A percentile compares a stretch with the other conserved stretches of the same genome.
phyloP scores from a whole-genome alignment of 129 eudicot species.

The Helianthus tuberosus region DNA sequence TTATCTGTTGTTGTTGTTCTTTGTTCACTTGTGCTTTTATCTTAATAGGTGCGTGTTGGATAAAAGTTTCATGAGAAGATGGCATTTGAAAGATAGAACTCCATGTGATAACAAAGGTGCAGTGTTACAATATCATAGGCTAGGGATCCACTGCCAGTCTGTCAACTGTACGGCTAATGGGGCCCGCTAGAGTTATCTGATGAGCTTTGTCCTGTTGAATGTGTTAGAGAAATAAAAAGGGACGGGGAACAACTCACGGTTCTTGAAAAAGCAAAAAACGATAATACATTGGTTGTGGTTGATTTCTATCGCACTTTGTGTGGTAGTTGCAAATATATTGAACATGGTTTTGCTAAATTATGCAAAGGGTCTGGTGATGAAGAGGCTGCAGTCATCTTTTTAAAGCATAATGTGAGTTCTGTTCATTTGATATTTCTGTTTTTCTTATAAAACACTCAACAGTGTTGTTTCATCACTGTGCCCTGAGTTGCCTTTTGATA shows the following conservation, averaged over 20 bases:
- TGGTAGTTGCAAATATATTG: slow-evolving; percentile 96
- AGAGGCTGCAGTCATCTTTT: slow-evolving; percentile 73
- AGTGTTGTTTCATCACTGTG: background rate
- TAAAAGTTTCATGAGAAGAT: too few species aligned
- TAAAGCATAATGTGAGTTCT: slow-evolving; percentile 78
- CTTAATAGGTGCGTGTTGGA: too few species aligned
- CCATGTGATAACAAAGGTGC: too few species aligned
- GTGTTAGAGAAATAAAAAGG: slow-evolving; percentile 78
- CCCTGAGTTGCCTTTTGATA: background rate
- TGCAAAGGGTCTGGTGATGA: slow-evolving; percentile 87
- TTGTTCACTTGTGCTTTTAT: too few species aligned
- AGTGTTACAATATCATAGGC: slow-evolving; percentile 7
- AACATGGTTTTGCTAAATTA: slow-evolving; percentile 81
- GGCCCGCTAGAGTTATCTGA: slow-evolving; percentile 52
- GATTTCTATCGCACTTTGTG: slow-evolving; percentile 91
- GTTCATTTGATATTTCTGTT: slow-evolving; percentile 8
- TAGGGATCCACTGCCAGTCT: background rate
- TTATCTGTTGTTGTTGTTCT: too few species aligned
- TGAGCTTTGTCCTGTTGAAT: slow-evolving; percentile 88
- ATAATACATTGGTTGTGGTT: slow-evolving; percentile 73
- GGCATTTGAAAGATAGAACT: too few species aligned
- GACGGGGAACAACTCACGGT: slow-evolving; percentile 67
- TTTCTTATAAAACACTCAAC: background rate
- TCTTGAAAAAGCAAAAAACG: slow-evolving; percentile 62
- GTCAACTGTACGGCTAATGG: slow-evolving; percentile 41